Evolutionary conservation across 306 rosid genomes (phyloP).

Genomic region (Chamaecrista fasciculata): DNA sequence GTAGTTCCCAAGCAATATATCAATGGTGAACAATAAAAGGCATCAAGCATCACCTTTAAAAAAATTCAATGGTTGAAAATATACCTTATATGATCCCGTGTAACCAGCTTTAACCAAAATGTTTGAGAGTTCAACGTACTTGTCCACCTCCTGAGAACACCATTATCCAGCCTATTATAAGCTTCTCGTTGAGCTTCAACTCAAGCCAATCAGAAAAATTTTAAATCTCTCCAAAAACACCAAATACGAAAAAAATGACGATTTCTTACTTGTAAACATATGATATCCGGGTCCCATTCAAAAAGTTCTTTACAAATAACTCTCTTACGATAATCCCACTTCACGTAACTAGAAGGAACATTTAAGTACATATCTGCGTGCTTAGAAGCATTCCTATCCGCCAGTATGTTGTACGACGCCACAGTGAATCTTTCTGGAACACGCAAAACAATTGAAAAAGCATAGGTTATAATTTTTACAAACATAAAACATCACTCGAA

Average conservation of each 20-base stretch:
- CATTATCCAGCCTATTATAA: conserved; percentile 1
- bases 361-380: conserved; percentile 67
- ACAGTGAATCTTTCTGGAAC: conserved; percentile 62
- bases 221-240: neutral
- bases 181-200: neutral
- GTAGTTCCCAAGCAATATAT: neutral
- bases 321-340: conserved; percentile 61
- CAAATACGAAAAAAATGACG: neutral
- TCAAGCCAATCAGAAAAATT: neutral
- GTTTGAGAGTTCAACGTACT: conserved; percentile 58
- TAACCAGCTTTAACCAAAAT: conserved; percentile 71
- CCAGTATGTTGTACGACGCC: conserved; percentile 77
- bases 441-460: neutral
- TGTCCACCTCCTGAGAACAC: conserved; percentile 74
- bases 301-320: conserved; percentile 66
- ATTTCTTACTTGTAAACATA: conserved; percentile 69
- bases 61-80: conserved; percentile 8
- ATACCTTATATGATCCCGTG: conserved; percentile 66
- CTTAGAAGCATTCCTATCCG: conserved; percentile 57
- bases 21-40: neutral
- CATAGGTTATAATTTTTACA: neutral
- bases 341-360: conserved; percentile 57
- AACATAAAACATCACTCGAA: neutral
- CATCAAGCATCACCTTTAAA: neutral
- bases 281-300: conserved; percentile 62